phyloP scores from a whole-genome alignment of 805 yeast genomes.

The Teunomyces atbi region DNA sequence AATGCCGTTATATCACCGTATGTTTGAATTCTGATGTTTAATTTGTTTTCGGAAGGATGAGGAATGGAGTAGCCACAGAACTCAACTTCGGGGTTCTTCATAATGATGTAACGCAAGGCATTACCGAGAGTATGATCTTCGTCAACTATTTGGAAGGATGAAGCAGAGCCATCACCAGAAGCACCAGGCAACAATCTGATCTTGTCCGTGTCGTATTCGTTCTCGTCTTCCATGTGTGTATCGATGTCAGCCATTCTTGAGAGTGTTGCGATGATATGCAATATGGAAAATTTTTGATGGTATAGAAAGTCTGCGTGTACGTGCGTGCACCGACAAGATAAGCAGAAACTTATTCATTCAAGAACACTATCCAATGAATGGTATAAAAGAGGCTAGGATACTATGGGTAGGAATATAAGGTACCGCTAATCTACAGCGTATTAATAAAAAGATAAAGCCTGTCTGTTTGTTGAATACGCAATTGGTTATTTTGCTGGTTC shows the following conservation, averaged over 20 bases:
- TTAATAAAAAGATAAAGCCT: no score
- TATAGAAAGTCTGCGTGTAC: background rate
- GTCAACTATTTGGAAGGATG: conserved; percentile 86
- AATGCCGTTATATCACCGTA: conserved; percentile 83
- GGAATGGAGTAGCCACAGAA: conserved; percentile 98
- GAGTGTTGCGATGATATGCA: conserved; percentile 4
- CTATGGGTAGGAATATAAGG: no score
- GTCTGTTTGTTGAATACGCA: no score
- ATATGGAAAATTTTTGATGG: conserved; percentile 7
- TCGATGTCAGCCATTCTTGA: conserved; percentile 3
- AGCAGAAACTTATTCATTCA: background rate
- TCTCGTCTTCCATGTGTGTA: conserved; percentile 38
- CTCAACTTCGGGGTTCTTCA: conserved; percentile 97
- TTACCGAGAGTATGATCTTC: conserved; percentile 98
- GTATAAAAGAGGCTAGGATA: no score
- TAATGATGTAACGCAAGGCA: conserved; percentile 86
- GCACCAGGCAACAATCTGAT: conserved; percentile 78
- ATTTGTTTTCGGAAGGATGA: conserved; percentile 90
- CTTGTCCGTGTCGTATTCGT: conserved; percentile 53
- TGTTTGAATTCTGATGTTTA: conserved; percentile 92
- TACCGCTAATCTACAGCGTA: no score
- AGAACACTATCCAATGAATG: no score
- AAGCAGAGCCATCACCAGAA: conserved; percentile 90
- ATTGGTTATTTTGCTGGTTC: no score
- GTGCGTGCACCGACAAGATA: conserved; percentile 4